These are phyloP conservation scores for Moesziomyces aphidis DNA, from an alignment of 1,284 basidiomycete species.

Conservation along the genomic window DNA sequence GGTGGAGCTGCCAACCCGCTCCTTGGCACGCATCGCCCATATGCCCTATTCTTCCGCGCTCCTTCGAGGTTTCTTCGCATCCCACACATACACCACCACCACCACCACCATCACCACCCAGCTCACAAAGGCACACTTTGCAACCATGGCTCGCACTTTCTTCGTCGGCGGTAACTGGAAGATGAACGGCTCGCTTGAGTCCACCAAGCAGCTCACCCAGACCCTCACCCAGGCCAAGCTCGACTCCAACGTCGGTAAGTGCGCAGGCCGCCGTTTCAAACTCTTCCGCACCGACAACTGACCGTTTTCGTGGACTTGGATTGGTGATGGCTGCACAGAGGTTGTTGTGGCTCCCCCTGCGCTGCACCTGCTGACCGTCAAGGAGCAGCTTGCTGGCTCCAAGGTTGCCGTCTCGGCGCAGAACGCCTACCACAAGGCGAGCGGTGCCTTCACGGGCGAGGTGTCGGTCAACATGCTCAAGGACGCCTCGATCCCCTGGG, in stretches of 20 bases:
- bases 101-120: background rate
- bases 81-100: background rate
- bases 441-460: conserved; percentile 87
- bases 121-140: background rate
- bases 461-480: conserved; percentile 75
- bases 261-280: background rate
- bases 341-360: conserved; percentile 66
- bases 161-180: conserved; percentile 67
- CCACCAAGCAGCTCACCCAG: conserved; percentile 61
- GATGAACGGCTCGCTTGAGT: conserved; percentile 67
- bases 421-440: conserved; percentile 86
- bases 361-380: conserved; percentile 60
- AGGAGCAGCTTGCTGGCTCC: conserved; percentile 54
- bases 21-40: background rate
- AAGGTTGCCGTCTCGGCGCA: conserved; percentile 79
- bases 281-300: too few relatives aligned
- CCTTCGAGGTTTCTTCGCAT: conserved; percentile 13
- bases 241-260: conserved; percentile 59
- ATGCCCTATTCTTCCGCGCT: background rate
- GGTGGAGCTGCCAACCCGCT: background rate
- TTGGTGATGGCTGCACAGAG: conserved; percentile 31
- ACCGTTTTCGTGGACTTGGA: too few relatives aligned
- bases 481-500: conserved; percentile 88
- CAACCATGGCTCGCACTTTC: conserved; percentile 60
- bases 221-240: conserved; percentile 60